Percentiles rank a stretch among this genome's conserved stretches.
Evolutionary conservation across 768 basidiomycete genomes (phyloP).

Genomic region (Tephrocybe sp.): DNA sequence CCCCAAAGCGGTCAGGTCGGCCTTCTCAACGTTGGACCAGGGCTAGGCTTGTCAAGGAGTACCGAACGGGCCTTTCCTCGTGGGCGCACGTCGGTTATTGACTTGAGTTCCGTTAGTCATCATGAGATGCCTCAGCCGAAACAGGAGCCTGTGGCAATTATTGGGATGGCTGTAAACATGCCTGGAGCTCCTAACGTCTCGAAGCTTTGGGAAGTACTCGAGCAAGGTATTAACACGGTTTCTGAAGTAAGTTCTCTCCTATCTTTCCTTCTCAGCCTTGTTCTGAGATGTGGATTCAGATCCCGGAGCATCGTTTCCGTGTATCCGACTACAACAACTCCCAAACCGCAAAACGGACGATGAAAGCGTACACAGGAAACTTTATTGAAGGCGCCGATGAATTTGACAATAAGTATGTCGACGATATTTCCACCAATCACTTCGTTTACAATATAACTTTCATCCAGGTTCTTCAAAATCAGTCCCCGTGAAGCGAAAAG

Average conservation of each 20-base stretch:
- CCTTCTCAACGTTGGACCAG: constrained; percentile 53
- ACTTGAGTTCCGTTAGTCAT: constrained; percentile 18
- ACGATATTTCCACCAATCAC: background rate
- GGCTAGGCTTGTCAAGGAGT: constrained; percentile 36
- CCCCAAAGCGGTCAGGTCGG: constrained; percentile 25
- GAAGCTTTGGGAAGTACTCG: constrained; percentile 60
- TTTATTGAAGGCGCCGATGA: constrained; percentile 56
- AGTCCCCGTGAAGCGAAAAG: constrained; percentile 72
- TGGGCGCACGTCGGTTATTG: constrained; percentile 15
- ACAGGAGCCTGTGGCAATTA: constrained; percentile 61
- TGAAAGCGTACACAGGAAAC: constrained; percentile 60
- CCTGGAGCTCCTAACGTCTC: constrained; percentile 50
- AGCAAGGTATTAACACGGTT: constrained; percentile 55
- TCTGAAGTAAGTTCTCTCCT: constrained; percentile 43
- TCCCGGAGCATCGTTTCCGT: constrained; percentile 60
- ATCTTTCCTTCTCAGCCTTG: too few species aligned
- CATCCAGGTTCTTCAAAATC: constrained; percentile 59
- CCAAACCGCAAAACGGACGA: constrained; percentile 34
- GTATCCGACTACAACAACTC: constrained; percentile 36
- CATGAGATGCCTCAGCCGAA: constrained; percentile 18
- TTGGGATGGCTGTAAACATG: constrained; percentile 69
- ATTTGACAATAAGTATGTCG: constrained; percentile 58
- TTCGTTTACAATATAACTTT: background rate
- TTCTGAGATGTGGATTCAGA: constrained; percentile 35
- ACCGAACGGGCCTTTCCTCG: constrained; percentile 35